A percentile compares a stretch with the other conserved stretches of the same genome.
Conservation (phyloP, 441 rosid species). For the Populus tomentosa region DNA sequence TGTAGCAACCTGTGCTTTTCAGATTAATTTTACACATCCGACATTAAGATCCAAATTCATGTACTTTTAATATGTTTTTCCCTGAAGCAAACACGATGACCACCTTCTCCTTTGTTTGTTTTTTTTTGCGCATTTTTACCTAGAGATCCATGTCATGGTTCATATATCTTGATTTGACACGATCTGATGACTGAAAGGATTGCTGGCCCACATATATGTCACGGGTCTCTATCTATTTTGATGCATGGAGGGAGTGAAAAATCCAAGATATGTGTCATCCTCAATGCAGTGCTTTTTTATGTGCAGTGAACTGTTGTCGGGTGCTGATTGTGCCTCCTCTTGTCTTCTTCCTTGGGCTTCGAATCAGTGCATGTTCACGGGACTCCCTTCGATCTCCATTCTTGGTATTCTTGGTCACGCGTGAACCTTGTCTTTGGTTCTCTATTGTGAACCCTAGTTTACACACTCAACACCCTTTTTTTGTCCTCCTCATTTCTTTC, state of each 20-base stretch:
- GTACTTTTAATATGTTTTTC: neutral
- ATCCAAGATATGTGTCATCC: constrained; percentile 11
- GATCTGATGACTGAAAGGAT: neutral
- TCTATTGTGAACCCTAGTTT: neutral
- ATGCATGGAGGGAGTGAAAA: neutral
- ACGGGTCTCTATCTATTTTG: constrained; percentile 32
- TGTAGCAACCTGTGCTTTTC: neutral
- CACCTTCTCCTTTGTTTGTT: neutral
- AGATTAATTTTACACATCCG: neutral
- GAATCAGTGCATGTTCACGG: constrained; percentile 32
- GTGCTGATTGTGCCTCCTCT: neutral
- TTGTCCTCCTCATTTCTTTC: no score
- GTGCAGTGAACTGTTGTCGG: constrained; percentile 19
- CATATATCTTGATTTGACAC: neutral
- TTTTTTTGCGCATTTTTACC: no score
- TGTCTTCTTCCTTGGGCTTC: constrained; percentile 7
- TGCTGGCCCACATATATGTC: constrained; percentile 7
- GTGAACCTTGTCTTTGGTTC: constrained; percentile 17
- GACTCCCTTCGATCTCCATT: neutral
- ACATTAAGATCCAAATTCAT: neutral
- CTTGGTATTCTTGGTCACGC: neutral
- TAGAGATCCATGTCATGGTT: no score
- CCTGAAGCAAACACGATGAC: neutral
- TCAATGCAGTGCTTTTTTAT: neutral
- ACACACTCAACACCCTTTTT: no score